Base-by-base conservation (phyloP, 129 eudicot species). In the Ambrosia artemisiifolia region DNA sequence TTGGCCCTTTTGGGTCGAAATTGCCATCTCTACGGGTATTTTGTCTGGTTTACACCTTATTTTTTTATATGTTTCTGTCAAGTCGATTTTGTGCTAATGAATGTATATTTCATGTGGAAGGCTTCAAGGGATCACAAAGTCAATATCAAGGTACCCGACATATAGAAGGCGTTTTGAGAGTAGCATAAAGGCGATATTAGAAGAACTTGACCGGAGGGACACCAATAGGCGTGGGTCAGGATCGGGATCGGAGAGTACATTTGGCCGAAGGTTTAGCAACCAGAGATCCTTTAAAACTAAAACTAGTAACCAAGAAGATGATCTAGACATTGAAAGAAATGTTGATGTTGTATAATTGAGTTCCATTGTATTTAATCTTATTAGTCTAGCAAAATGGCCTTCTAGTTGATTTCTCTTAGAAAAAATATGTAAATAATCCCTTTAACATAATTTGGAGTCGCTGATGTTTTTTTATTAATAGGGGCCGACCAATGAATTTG, bases 91-190 rank as follows among this genome's bases (percentile, higher is more conserved):
- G 40, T 48, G 30, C 69, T 71, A 38, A 28, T 77, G 55, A 55
- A 24, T 73, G 16, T 63, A 43, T 7, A 3, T 14, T 9, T 35
- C 40, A 47, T 60, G 33, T 66, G 33, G 69, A 65, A 91, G 96
- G 40, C 91, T 92, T 62, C 91, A 78, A 77, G 98, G 98, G 46
- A 93, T 93, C 70, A 93, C 90, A 13, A 89, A 85, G 59, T 89
- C 92, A 17, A 79, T 93, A 74, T 87, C 96, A 8, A 93, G 96
- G 72, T 93, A 83, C 73, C 98, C 96, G 1, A 93, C 98, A 38
- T 89, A 78, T 44, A 84, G 90, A 65, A 92, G 98, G 16, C 98
- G 92, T 18, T 89, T 89, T 65, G 98, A 89, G 68, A 68, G 24
- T 65, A 83, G 91, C 56, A 73, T 80, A 20, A 87, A 82, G 80